A percentile compares a stretch with the other conserved stretches of the same genome.
These are phyloP conservation scores for Pseudocercospora fijiensis DNA, from an alignment of 2,329 filamentous ascomycete genomes.

Conservation along the genomic window DNA sequence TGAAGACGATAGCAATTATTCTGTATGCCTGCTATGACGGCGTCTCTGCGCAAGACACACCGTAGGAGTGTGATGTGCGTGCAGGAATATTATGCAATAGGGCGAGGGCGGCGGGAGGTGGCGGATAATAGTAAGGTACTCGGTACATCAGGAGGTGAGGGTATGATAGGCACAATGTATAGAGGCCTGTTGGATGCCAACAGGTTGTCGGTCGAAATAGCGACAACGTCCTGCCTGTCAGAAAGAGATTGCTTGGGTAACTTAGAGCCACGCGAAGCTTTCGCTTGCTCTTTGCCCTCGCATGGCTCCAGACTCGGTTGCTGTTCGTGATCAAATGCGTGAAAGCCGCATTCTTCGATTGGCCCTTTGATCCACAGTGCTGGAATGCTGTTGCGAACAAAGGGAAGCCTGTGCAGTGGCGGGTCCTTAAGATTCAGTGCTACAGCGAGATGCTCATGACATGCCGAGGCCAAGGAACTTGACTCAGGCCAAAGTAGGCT, in stretches of 20 bases:
- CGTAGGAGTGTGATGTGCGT: neutral
- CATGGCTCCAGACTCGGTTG: slow-evolving; percentile 17
- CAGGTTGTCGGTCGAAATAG: neutral
- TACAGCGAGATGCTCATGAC: slow-evolving; percentile 1
- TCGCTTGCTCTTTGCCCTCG: slow-evolving; percentile 25
- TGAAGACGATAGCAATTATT: slow-evolving; percentile 6
- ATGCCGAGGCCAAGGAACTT: neutral
- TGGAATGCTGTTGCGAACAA: slow-evolving; percentile 30
- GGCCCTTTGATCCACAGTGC: slow-evolving; percentile 18
- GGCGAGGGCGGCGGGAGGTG: neutral
- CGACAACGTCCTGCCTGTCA: slow-evolving; percentile 23
- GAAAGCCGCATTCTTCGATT: slow-evolving; percentile 27
- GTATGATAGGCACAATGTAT: neutral
- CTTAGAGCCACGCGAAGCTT: slow-evolving; percentile 8
- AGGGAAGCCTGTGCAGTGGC: slow-evolving; percentile 1
- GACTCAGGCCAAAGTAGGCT: neutral
- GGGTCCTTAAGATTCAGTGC: neutral
- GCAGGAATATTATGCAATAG: neutral
- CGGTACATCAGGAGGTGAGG: slow-evolving; percentile 5
- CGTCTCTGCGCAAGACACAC: neutral
- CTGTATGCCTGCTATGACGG: neutral
- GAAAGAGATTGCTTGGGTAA: slow-evolving; percentile 13
- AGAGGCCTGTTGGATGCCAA: slow-evolving; percentile 5
- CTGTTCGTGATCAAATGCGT: slow-evolving; percentile 10
- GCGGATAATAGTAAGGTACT: slow-evolving; percentile 8